Evolutionary conservation across 805 yeast species (phyloP).

Genomic region (Candida railenensis): DNA sequence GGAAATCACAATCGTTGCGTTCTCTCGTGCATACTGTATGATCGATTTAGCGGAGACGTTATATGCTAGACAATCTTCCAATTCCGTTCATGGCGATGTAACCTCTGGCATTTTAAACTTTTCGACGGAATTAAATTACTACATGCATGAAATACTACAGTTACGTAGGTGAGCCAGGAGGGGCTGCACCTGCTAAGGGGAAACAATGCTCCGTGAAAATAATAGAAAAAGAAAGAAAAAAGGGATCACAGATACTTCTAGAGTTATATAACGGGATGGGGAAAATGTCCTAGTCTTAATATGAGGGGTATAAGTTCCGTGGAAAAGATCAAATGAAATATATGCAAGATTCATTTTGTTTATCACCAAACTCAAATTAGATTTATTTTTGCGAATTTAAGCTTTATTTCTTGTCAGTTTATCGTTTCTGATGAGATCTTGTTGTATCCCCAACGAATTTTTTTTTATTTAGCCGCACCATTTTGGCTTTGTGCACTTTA

Average conservation of each 20-base stretch:
- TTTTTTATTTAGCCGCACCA: neutral
- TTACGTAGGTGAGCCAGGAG: too few species aligned
- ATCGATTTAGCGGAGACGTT: neutral
- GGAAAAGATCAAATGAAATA: neutral
- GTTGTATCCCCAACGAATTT: neutral
- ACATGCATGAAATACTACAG: too few species aligned
- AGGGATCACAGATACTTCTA: too few species aligned
- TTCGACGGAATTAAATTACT: too few species aligned
- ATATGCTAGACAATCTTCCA: neutral
- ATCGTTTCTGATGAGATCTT: neutral
- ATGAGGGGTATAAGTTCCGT: neutral
- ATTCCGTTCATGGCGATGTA: neutral
- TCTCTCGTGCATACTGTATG: neutral
- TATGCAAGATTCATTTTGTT: neutral
- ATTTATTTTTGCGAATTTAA: neutral
- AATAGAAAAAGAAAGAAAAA: too few species aligned
- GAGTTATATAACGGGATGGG: too few species aligned
- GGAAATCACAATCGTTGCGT: neutral
- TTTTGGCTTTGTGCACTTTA: neutral
- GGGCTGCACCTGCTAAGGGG: too few species aligned
- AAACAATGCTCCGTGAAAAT: too few species aligned
- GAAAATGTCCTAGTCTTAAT: too few species aligned
- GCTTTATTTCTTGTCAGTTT: neutral
- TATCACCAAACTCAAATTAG: neutral
- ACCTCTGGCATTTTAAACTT: too few species aligned